Conservation (phyloP, 2,329 filamentous ascomycete genomes). For the Fusarium concolor region DNA sequence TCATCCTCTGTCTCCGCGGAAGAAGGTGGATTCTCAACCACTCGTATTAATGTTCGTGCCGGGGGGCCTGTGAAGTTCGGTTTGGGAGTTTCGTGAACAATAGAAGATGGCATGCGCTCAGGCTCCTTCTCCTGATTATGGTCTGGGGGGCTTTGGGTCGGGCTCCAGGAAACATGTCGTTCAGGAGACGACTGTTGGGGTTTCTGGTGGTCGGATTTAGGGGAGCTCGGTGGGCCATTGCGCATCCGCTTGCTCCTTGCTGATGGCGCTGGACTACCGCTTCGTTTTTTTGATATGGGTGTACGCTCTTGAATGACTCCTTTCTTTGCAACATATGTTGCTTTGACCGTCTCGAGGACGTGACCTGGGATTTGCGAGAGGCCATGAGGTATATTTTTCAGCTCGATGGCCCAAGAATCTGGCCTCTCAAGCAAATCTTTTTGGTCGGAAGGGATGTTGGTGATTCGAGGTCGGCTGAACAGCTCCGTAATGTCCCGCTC, state of each 20-base stretch:
- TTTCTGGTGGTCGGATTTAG: neutral
- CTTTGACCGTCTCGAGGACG: conserved; percentile 50
- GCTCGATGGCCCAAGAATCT: conserved; percentile 53
- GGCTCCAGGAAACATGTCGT: conserved; percentile 36
- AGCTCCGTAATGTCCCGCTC: conserved; percentile 40
- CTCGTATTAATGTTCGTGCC: conserved; percentile 20
- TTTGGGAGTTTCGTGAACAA: conserved; percentile 44
- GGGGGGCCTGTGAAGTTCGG: conserved; percentile 14
- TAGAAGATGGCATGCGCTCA: conserved; percentile 29
- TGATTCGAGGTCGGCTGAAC: conserved; percentile 45
- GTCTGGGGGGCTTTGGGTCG: conserved; percentile 24
- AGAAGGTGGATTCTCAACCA: conserved; percentile 22
- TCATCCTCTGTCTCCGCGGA: conserved; percentile 50
- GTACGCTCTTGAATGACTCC: neutral
- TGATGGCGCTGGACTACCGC: conserved; percentile 1
- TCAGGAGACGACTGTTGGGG: conserved; percentile 19
- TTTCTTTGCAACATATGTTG: conserved; percentile 36
- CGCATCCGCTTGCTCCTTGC: conserved; percentile 20
- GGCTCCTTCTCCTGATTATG: neutral
- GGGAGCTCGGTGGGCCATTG: conserved; percentile 11
- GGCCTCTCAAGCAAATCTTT: conserved; percentile 50
- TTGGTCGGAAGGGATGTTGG: conserved; percentile 56
- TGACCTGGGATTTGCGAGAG: conserved; percentile 51
- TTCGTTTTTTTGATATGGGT: conserved; percentile 18
- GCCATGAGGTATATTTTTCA: conserved; percentile 41